Evolutionary conservation across 306 rosid species (phyloP), one percentile per base, ranked within the genome.

Genomic region (Ochetophila trinervis): DNA sequence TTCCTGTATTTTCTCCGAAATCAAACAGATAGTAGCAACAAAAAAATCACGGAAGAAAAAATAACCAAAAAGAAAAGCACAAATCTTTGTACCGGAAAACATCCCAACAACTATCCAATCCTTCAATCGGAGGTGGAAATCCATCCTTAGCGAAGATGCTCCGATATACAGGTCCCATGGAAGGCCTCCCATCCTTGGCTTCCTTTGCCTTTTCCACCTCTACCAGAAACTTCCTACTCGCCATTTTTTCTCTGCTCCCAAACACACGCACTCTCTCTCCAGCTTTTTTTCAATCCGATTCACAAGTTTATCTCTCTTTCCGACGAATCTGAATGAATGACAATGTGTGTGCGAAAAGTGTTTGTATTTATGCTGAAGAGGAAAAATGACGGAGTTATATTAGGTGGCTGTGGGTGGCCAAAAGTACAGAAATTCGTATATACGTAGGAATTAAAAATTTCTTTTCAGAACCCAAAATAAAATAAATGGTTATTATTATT

Each of bases 21-120:
- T 27, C n/a, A 69, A 77, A 47, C 22, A 20, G 8, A 16, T 53
- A 2, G 8, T 9, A 49, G 1, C 12, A 16, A 49, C 21, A 36
- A 34, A 7, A 45, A 14, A 22, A 0, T 16, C 1, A 15, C 19
- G 27, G 21, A 51, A 49, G 5, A 0, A 24, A 59, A 45, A 17
- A 27, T 30, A 37, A 10, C 42, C 40, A 52, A 40, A 8, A 17
- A 2, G 19, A 21, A 32, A 53, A 3, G 34, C 22, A 22, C 5
- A 10, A 8, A 2, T 5, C 27, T 30, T 50, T 73, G 60, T 56
- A 92, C 98, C 95, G 83, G 60, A 93, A 93, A 50, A 93, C 81
- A 58, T 93, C 98, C 98, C 98, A 93, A 84, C 98, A 93, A 63
- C 76, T 37, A n/a, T 87, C 77, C 72, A 93, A 74, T 53, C 96